A percentile compares a stretch with the other conserved stretches of the same genome.
phyloP scores from a whole-genome alignment of 345 rosid species.

The Durio zibethinus region DNA sequence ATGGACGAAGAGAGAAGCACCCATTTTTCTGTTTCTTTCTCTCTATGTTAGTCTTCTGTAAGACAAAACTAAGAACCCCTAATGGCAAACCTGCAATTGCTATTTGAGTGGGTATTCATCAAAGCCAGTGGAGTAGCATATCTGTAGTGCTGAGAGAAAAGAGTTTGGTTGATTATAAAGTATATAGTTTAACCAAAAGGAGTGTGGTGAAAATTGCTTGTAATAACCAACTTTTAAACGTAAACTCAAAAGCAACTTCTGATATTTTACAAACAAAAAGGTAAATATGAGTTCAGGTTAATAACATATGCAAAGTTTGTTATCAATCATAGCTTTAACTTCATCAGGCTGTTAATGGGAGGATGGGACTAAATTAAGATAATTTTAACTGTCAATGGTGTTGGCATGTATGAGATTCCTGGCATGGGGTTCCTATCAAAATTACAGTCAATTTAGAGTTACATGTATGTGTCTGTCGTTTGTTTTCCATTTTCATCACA shows the following conservation, averaged over 20 bases:
- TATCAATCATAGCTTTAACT: neutral
- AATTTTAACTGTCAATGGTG: neutral
- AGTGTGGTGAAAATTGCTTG: neutral
- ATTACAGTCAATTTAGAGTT: slow-evolving; percentile 34
- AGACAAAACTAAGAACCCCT: slow-evolving; percentile 9
- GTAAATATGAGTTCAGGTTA: neutral
- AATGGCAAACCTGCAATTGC: slow-evolving; percentile 13
- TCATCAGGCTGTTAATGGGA: neutral
- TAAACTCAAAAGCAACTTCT: neutral
- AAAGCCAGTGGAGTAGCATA: slow-evolving; percentile 12
- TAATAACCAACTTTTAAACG: neutral
- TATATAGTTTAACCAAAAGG: neutral
- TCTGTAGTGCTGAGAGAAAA: neutral
- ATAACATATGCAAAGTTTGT: neutral
- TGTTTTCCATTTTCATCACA: neutral
- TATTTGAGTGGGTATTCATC: neutral
- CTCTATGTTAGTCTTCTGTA: neutral
- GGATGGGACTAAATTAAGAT: neutral
- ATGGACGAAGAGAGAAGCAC: slow-evolving; percentile 31
- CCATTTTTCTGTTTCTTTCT: slow-evolving; percentile 19
- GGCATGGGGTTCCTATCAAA: slow-evolving; percentile 16
- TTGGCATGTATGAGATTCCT: neutral
- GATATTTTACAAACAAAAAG: neutral
- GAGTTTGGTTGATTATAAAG: neutral
- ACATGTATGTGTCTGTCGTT: slow-evolving; percentile 8